Percentiles rank a stretch among this genome's conserved stretches.
Evolutionary conservation across 2,329 filamentous ascomycete species (phyloP).

Genomic region (Curvularia spicifera): DNA sequence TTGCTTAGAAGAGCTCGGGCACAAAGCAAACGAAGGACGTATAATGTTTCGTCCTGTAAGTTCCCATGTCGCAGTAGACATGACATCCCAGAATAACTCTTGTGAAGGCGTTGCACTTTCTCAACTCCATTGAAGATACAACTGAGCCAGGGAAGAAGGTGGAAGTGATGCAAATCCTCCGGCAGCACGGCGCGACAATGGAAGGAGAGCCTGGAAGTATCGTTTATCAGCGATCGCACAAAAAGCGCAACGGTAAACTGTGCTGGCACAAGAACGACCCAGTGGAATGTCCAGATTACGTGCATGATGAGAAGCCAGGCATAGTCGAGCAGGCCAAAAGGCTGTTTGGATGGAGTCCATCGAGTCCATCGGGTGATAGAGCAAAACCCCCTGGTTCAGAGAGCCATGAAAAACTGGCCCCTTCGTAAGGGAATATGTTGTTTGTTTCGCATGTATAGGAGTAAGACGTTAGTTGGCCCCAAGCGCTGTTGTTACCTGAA

Average conservation of each 20-base stretch:
- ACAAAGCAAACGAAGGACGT: background rate
- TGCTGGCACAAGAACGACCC: slow-evolving; percentile 1
- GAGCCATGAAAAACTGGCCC: slow-evolving; percentile 3
- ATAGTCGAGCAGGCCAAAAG: background rate
- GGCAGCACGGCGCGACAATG: slow-evolving; percentile 5
- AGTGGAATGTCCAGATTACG: background rate
- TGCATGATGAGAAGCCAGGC: background rate
- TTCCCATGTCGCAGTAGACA: background rate
- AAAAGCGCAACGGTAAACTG: background rate
- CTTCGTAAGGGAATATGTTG: background rate
- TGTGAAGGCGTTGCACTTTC: background rate
- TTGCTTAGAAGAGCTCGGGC: slow-evolving; percentile 1
- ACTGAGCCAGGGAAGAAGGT: background rate
- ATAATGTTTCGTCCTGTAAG: background rate
- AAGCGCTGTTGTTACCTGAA: background rate
- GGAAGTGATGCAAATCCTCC: background rate
- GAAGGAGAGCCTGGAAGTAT: slow-evolving; percentile 1
- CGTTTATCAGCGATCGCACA: background rate
- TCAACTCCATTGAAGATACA: background rate
- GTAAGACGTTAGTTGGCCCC: background rate
- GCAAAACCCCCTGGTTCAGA: background rate
- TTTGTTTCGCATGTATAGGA: background rate
- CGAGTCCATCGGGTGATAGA: background rate
- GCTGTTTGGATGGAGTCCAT: background rate
- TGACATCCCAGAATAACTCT: background rate